A percentile compares a stretch with the other conserved stretches of the same genome.
Evolutionary conservation across 2,329 filamentous ascomycete species (phyloP).

Genomic region (Kalmusia sp.): DNA sequence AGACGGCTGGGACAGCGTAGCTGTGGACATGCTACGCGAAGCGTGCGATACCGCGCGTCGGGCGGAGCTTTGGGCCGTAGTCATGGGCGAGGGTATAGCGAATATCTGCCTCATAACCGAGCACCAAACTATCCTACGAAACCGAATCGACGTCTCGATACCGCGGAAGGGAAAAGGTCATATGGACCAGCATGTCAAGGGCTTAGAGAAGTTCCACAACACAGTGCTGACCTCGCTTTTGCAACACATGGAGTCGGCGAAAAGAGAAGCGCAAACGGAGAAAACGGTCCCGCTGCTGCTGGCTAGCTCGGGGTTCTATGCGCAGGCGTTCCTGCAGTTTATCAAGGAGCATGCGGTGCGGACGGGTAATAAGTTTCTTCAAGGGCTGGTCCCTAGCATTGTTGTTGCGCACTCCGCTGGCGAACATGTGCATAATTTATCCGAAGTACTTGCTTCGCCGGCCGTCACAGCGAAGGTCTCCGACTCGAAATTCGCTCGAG

Average conservation of each 20-base stretch:
- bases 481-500: slow-evolving; percentile 86
- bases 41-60: slow-evolving; percentile 79
- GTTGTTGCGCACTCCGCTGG: slow-evolving; percentile 83
- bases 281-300: slow-evolving; percentile 71
- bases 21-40: slow-evolving; percentile 77
- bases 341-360: slow-evolving; percentile 67
- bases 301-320: slow-evolving; percentile 88
- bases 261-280: slow-evolving; percentile 10
- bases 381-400: slow-evolving; percentile 67
- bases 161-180: slow-evolving; percentile 71
- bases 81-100: slow-evolving; percentile 89
- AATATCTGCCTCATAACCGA: slow-evolving; percentile 85
- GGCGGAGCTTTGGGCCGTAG: slow-evolving; percentile 85
- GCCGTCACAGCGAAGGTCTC: slow-evolving; percentile 79
- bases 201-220: slow-evolving; percentile 78
- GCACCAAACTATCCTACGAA: slow-evolving; percentile 77
- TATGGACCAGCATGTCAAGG: slow-evolving; percentile 70
- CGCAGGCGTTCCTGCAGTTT: slow-evolving; percentile 79
- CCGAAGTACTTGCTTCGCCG: slow-evolving; percentile 83
- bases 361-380: slow-evolving; percentile 76
- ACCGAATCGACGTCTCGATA: slow-evolving; percentile 70
- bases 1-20: slow-evolving; percentile 86
- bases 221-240: slow-evolving; percentile 77
- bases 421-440: slow-evolving; percentile 84
- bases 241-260: slow-evolving; percentile 75